Evolutionary conservation across 1,284 basidiomycete genomes (phyloP).

Genomic region (Ceratobasidium papillatum): DNA sequence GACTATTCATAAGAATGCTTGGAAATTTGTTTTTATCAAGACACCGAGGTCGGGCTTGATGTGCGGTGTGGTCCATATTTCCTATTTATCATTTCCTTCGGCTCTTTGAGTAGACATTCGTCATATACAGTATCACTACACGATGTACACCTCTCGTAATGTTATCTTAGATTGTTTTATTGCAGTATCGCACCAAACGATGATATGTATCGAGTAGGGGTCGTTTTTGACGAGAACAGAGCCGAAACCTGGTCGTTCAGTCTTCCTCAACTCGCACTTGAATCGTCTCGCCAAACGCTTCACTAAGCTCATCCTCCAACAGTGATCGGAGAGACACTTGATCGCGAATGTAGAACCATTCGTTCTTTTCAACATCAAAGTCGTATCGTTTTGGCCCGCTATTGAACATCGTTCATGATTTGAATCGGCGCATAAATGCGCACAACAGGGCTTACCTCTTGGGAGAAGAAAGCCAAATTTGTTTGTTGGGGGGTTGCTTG

Average conservation of each 20-base stretch:
- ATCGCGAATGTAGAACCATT: constrained; percentile 84
- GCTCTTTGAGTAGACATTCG: not conserved
- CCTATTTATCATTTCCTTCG: not conserved
- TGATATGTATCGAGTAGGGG: not conserved
- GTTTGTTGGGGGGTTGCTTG: constrained; percentile 99
- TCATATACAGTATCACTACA: not conserved
- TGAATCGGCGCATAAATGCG: not conserved
- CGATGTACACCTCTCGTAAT: not conserved
- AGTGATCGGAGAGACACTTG: constrained; percentile 68
- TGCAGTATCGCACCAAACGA: not conserved
- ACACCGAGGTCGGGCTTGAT: constrained; percentile 51
- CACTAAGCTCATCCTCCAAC: constrained; percentile 70
- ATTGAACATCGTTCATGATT: not conserved
- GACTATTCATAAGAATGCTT: constrained; percentile 54
- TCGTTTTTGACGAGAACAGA: not conserved
- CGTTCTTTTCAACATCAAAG: constrained; percentile 62
- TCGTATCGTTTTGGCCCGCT: constrained; percentile 93
- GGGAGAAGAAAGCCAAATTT: constrained; percentile 98
- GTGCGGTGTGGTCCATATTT: not conserved
- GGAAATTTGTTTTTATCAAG: constrained; percentile 69
- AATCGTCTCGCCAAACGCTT: constrained; percentile 46
- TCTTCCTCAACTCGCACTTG: constrained; percentile 48
- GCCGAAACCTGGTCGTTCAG: not conserved
- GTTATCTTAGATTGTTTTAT: not conserved
- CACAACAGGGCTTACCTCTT: constrained; percentile 62